phyloP scores from a whole-genome alignment of 2,329 filamentous ascomycete genomes.

The Trichoderma gracile region DNA sequence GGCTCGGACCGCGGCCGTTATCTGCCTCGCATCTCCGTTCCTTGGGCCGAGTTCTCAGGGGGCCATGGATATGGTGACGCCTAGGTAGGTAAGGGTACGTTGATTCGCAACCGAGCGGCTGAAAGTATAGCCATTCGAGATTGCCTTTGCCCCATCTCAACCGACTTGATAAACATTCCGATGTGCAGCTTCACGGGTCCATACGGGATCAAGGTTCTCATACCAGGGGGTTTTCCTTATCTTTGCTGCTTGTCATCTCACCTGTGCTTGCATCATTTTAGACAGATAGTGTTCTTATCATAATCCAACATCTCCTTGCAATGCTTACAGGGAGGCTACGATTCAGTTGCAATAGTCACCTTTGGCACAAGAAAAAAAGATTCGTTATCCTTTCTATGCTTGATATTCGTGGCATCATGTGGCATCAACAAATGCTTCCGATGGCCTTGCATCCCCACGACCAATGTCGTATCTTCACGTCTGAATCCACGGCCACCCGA shows the following conservation, averaged over 20 bases:
- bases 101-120: background rate
- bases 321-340: too few species aligned
- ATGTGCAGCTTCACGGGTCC: constrained; percentile 1
- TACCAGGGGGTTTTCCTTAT: background rate
- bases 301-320: background rate
- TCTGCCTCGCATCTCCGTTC: constrained; percentile 17
- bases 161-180: background rate
- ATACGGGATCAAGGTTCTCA: constrained; percentile 3
- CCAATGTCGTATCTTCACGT: background rate
- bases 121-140: constrained; percentile 9
- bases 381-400: constrained; percentile 23
- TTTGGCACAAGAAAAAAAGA: background rate
- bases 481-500: constrained; percentile 1
- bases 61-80: too few species aligned
- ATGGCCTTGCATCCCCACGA: constrained; percentile 13
- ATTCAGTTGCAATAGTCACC: background rate
- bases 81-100: too few species aligned
- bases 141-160: too few species aligned
- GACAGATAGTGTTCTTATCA: background rate
- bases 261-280: background rate
- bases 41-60: background rate
- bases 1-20: constrained; percentile 20
- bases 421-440: constrained; percentile 20
- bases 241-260: background rate
- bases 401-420: constrained; percentile 23